Evolutionary conservation across 1,284 basidiomycete species (phyloP).

Genomic region (Irpex rosettiformis): DNA sequence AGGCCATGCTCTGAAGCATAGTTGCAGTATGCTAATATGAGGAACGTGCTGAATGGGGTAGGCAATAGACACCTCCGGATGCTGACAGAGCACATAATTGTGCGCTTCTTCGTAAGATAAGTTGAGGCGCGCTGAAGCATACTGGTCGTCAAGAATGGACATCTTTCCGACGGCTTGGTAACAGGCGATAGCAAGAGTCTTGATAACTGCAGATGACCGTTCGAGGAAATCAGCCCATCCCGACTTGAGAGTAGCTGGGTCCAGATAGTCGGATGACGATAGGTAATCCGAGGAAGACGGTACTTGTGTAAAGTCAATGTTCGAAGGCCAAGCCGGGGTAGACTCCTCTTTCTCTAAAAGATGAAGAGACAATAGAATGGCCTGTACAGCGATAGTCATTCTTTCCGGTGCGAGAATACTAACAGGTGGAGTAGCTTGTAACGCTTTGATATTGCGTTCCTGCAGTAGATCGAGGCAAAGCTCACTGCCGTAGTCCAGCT

Average conservation of each 20-base stretch:
- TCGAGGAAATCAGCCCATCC: slow-evolving; percentile 80
- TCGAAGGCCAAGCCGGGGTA: slow-evolving; percentile 75
- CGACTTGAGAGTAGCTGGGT: slow-evolving; percentile 54
- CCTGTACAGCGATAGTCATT: slow-evolving; percentile 74
- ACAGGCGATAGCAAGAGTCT: slow-evolving; percentile 61
- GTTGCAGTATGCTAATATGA: slow-evolving; percentile 72
- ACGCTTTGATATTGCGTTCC: slow-evolving; percentile 48
- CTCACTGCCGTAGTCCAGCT: slow-evolving; percentile 86
- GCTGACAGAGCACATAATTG: slow-evolving; percentile 56
- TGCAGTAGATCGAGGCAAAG: slow-evolving; percentile 78
- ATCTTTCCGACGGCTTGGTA: slow-evolving; percentile 71
- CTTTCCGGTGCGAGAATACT: slow-evolving; percentile 66
- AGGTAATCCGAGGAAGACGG: slow-evolving; percentile 68
- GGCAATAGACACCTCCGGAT: slow-evolving; percentile 67
- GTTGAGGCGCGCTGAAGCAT: slow-evolving; percentile 58
- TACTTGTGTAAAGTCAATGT: slow-evolving; percentile 62
- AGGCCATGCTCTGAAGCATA: slow-evolving; percentile 86
- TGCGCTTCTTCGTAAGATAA: slow-evolving; percentile 69
- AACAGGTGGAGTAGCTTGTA: slow-evolving; percentile 39
- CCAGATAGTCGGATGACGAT: slow-evolving; percentile 60
- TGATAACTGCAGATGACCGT: slow-evolving; percentile 59
- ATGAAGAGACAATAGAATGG: slow-evolving; percentile 73
- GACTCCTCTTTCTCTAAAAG: slow-evolving; percentile 69
- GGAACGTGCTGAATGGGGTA: slow-evolving; percentile 66
- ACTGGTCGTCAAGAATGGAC: slow-evolving; percentile 84